Evolutionary conservation across 257 asterid genomes (phyloP).

Genomic region (Coffea canephora): DNA sequence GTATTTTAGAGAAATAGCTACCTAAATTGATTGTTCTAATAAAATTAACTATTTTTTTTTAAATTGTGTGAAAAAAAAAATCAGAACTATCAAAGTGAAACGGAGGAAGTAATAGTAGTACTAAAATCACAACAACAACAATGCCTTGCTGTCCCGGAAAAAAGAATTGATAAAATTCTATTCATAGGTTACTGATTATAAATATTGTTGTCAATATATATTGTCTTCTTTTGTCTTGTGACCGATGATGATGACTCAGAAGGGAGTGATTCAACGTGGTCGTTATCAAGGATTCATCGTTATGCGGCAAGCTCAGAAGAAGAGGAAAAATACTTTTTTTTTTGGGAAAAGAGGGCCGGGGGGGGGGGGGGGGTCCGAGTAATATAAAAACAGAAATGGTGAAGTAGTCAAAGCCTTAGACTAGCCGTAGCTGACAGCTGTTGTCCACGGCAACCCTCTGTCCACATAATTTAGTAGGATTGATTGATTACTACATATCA

Average conservation of each 20-base stretch:
- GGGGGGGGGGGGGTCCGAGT: no score
- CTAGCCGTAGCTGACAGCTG: slow-evolving; percentile 24
- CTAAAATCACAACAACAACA: no score
- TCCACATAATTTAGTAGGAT: not conserved
- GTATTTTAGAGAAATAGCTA: no score
- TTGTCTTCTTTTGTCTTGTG: not conserved
- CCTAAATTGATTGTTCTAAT: no score
- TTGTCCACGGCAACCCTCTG: slow-evolving; percentile 8
- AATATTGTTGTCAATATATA: not conserved
- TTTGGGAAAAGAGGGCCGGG: no score
- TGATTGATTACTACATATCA: not conserved
- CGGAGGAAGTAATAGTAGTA: no score
- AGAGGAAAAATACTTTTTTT: no score
- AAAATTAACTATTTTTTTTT: no score
- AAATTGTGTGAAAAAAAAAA: no score
- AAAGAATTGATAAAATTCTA: not conserved
- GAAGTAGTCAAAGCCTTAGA: slow-evolving; percentile 14
- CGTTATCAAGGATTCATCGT: not conserved
- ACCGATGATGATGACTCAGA: not conserved
- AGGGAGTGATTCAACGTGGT: not conserved
- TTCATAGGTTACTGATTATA: not conserved
- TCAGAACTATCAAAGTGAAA: no score
- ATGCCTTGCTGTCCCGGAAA: not conserved
- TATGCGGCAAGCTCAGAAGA: not conserved
- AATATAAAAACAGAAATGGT: not conserved